Evolutionary conservation across 1,284 basidiomycete species (phyloP).

Genomic region (Tremellales sp.): DNA sequence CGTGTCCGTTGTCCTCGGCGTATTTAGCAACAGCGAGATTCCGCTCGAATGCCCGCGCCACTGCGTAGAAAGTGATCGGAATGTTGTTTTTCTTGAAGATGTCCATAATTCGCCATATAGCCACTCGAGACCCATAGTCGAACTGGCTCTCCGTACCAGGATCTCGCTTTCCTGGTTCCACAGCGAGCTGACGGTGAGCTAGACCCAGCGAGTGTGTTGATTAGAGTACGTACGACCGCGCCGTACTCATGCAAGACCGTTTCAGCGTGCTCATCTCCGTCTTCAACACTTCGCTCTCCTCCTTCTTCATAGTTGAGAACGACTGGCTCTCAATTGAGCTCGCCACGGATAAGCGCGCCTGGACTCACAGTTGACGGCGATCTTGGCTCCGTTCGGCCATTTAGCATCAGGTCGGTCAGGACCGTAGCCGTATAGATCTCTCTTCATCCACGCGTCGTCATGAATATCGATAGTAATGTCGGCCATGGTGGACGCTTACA

Average conservation of each 20-base stretch:
- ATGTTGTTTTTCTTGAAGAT: constrained; percentile 36
- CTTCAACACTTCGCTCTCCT: constrained; percentile 32
- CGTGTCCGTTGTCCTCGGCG: constrained; percentile 33
- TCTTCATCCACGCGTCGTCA: constrained; percentile 19
- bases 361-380: constrained; percentile 33
- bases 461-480: not conserved
- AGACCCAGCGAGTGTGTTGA: not conserved
- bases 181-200: constrained; percentile 6
- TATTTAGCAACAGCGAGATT: constrained; percentile 26
- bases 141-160: constrained; percentile 31
- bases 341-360: not conserved
- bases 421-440: constrained; percentile 29
- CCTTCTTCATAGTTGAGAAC: constrained; percentile 29
- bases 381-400: constrained; percentile 34
- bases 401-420: constrained; percentile 30
- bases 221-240: constrained; percentile 6
- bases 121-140: constrained; percentile 32
- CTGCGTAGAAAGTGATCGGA: constrained; percentile 36
- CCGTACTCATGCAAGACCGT: constrained; percentile 35
- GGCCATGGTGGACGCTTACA: no score
- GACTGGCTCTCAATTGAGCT: constrained; percentile 3
- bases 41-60: constrained; percentile 31
- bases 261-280: constrained; percentile 35
- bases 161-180: constrained; percentile 25
- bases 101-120: constrained; percentile 30